Evolutionary conservation across 1,284 basidiomycete species (phyloP).

Genomic region (Ustilago curta): DNA sequence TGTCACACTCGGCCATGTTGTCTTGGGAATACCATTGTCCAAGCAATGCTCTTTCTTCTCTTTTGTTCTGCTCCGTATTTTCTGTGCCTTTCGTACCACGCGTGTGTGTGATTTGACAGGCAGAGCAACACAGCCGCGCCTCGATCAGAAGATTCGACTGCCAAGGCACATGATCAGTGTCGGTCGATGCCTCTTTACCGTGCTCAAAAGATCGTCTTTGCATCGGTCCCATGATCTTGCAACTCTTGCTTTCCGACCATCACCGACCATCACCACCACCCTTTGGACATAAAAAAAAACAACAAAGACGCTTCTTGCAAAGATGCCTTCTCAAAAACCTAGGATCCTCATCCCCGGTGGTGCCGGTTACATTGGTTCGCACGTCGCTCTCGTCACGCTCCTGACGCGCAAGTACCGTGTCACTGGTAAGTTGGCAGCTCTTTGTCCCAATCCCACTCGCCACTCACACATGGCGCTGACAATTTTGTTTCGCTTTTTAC

Average conservation of each 20-base stretch:
- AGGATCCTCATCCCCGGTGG: conserved; percentile 68
- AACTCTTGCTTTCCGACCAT: conserved; percentile 11
- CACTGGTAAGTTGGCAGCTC: conserved; percentile 55
- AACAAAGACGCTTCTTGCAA: too few species aligned
- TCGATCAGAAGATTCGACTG: not conserved
- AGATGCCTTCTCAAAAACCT: conserved; percentile 54
- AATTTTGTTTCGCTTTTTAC: not conserved
- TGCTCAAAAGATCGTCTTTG: not conserved
- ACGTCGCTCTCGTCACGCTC: conserved; percentile 86
- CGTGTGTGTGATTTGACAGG: not conserved
- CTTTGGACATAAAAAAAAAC: too few species aligned
- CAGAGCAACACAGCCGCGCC: not conserved
- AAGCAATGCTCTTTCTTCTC: too few species aligned
- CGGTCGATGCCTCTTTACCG: not conserved
- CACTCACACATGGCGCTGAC: not conserved
- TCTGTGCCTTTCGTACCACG: too few species aligned
- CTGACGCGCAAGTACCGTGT: conserved; percentile 89
- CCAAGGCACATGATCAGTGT: not conserved
- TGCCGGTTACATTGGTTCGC: conserved; percentile 78
- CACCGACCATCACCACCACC: too few species aligned
- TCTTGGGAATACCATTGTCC: not conserved
- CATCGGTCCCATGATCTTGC: too few species aligned
- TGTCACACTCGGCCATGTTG: not conserved
- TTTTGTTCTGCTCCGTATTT: too few species aligned
- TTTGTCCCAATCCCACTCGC: not conserved